A percentile compares a stretch with the other conserved stretches of the same genome.
Conservation (phyloP, 2,329 filamentous ascomycete genomes). For the Aspergillus hiratsukae region DNA sequence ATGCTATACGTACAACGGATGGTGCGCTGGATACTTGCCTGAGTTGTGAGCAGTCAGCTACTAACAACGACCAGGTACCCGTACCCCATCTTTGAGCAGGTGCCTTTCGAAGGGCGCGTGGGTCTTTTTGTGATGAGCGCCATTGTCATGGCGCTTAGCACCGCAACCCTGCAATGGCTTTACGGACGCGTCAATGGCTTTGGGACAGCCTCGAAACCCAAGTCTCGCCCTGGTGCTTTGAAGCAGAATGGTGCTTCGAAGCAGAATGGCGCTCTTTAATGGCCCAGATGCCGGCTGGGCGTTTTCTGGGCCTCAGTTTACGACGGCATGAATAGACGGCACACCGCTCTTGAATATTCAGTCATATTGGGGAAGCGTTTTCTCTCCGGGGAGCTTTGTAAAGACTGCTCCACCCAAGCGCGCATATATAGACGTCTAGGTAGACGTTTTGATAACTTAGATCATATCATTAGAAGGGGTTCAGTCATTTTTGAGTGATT, state of each 20-base stretch:
- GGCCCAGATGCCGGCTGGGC: not conserved
- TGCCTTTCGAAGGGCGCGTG: constrained; percentile 62
- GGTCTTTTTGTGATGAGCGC: constrained; percentile 68
- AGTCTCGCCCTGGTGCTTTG: constrained; percentile 27
- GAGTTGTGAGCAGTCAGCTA: not conserved
- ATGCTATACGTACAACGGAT: constrained; percentile 57
- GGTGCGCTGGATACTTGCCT: constrained; percentile 39
- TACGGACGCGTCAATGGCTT: constrained; percentile 53
- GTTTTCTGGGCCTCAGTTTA: not conserved
- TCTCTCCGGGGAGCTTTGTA: not conserved
- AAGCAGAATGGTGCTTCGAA: constrained; percentile 26
- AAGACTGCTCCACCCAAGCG: not conserved
- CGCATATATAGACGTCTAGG: not conserved
- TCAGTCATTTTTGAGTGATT: too few relatives aligned
- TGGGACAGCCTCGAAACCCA: constrained; percentile 17
- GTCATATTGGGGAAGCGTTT: not conserved
- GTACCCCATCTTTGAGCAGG: constrained; percentile 74
- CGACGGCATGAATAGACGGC: not conserved
- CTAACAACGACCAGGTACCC: constrained; percentile 59
- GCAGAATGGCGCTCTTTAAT: constrained; percentile 20
- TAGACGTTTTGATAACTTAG: not conserved
- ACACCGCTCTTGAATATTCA: not conserved
- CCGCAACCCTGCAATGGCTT: constrained; percentile 62
- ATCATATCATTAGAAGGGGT: not conserved
- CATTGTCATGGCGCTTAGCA: constrained; percentile 66